phyloP scores from a whole-genome alignment of 2,329 filamentous ascomycete genomes.

The Arachnomyces sp. region DNA sequence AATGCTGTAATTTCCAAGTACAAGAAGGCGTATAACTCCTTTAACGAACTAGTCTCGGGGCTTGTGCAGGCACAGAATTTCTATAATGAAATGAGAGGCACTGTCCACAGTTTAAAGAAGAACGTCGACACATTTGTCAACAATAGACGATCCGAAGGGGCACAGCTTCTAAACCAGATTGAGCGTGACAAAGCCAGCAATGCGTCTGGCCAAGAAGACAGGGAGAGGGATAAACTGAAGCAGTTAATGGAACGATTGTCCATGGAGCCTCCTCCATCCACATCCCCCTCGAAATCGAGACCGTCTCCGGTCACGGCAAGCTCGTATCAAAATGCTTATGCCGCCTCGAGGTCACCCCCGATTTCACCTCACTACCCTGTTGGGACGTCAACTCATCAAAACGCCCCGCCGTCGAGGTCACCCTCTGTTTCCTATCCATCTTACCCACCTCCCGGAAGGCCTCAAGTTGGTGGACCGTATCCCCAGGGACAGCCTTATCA shows the following conservation, averaged over 20 bases:
- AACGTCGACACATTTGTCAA: slow-evolving; percentile 97
- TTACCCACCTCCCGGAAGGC: slow-evolving; percentile 29
- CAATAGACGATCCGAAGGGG: slow-evolving; percentile 84
- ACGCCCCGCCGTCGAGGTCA: slow-evolving; percentile 12
- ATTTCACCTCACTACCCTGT: slow-evolving; percentile 32
- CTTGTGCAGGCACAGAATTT: slow-evolving; percentile 83
- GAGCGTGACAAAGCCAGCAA: slow-evolving; percentile 66
- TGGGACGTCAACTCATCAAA: slow-evolving; percentile 6
- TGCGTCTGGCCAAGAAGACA: slow-evolving; percentile 57
- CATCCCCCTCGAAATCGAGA: slow-evolving; percentile 37
- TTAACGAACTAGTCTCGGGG: slow-evolving; percentile 79
- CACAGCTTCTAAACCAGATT: slow-evolving; percentile 80
- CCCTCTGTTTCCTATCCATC: slow-evolving; percentile 21
- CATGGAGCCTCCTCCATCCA: slow-evolving; percentile 51
- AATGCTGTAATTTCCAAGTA: slow-evolving; percentile 77
- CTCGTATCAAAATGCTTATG: slow-evolving; percentile 14
- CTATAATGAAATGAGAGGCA: slow-evolving; percentile 94
- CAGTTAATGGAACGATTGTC: slow-evolving; percentile 95
- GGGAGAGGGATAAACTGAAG: slow-evolving; percentile 76
- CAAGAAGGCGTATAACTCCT: slow-evolving; percentile 85
- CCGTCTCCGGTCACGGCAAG: slow-evolving; percentile 26
- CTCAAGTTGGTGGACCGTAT: slow-evolving; percentile 9
- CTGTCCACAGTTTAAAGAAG: slow-evolving; percentile 82
- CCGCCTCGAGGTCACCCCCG: slow-evolving; percentile 16
- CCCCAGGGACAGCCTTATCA: slow-evolving; percentile 25